Base-by-base conservation (phyloP, 2,329 filamentous ascomycete genomes). In the Aspergillus sp. region DNA sequence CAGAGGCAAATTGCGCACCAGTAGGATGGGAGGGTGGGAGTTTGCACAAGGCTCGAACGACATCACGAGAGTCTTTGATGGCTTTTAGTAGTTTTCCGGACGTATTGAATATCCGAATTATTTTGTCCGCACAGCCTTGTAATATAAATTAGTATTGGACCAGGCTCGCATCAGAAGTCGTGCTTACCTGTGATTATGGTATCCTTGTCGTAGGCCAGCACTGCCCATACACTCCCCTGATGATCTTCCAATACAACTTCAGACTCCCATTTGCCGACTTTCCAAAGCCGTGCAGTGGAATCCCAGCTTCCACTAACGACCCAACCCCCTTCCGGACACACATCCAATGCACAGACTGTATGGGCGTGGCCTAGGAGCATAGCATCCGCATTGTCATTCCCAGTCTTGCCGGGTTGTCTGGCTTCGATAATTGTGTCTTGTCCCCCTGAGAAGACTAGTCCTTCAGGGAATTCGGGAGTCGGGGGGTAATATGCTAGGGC, bases 281-380 rank as follows among this genome's bases (percentile, higher is more conserved):
- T 83, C 95, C 95, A 99, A 52, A 98, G 78, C 54, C 91, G 88
- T 26, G 91, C 93, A 62, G 92, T 89, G 30, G 85, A 85, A 74
- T 99, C 95, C 95, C 95, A 99, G 67, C 93, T 90, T 32, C 93
- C 95, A 63, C 93, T 98, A 47, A 97, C 87, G 41, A 98, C 81
- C 72, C 86, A 90, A 45, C 79, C 84, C 2, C 88, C 89, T 58
- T 87, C 83, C 1, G 88, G 84, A 50, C 88, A 88, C 15, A 91
- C 87, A 67, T 96, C 91, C 44, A 99, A 77, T 8, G 93, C 84
- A 72, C 93, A 97, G 45, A 99, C 87, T 67, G 98, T 98, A 72
- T 89, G 85, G 18, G 85, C 83, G 71, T 99, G 95, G 12, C 95
- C 93, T 50, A 96, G 80, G 9, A 99, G 82, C 61, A 98, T 81